phyloP scores from a whole-genome alignment of 768 basidiomycete genomes.

The Kwoniella mangroviensis region DNA sequence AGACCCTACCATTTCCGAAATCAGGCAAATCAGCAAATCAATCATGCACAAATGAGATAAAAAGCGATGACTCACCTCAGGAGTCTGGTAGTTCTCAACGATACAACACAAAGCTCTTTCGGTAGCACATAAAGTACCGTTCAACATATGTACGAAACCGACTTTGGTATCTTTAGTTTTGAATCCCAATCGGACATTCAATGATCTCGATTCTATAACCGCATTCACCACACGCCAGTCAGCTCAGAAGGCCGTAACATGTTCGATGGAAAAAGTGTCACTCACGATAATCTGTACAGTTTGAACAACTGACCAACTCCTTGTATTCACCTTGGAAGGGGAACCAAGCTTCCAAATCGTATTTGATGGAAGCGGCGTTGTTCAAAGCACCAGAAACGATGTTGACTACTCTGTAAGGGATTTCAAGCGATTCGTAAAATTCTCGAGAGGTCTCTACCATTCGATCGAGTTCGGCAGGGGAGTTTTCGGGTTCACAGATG shows the following conservation, averaged over 20 bases:
- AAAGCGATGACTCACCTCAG: constrained; percentile 70
- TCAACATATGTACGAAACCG: constrained; percentile 98
- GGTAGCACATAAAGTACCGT: constrained; percentile 93
- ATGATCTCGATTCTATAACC: constrained; percentile 77
- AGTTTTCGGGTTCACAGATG: constrained; percentile 90
- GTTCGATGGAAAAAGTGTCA: constrained; percentile 28
- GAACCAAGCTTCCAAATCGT: constrained; percentile 98
- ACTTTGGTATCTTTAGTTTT: constrained; percentile 90
- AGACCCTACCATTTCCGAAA: constrained; percentile 69
- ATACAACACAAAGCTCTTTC: constrained; percentile 95
- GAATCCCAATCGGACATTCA: constrained; percentile 91
- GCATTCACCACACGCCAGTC: not conserved
- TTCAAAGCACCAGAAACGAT: constrained; percentile 98
- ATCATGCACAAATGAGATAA: not conserved
- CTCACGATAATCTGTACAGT: constrained; percentile 99
- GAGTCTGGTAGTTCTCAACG: constrained; percentile 98
- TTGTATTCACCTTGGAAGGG: constrained; percentile 96
- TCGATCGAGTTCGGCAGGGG: constrained; percentile 88
- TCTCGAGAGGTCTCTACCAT: constrained; percentile 90
- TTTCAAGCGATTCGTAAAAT: constrained; percentile 92
- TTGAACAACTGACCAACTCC: constrained; percentile 96
- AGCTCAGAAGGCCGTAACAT: not conserved
- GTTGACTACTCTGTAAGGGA: constrained; percentile 88
- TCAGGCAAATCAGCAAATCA: constrained; percentile 7
- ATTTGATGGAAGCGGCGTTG: constrained; percentile 95